These are phyloP conservation scores for Veloboletus limbatus DNA, from an alignment of 1,284 basidiomycete genomes.

Conservation along the genomic window DNA sequence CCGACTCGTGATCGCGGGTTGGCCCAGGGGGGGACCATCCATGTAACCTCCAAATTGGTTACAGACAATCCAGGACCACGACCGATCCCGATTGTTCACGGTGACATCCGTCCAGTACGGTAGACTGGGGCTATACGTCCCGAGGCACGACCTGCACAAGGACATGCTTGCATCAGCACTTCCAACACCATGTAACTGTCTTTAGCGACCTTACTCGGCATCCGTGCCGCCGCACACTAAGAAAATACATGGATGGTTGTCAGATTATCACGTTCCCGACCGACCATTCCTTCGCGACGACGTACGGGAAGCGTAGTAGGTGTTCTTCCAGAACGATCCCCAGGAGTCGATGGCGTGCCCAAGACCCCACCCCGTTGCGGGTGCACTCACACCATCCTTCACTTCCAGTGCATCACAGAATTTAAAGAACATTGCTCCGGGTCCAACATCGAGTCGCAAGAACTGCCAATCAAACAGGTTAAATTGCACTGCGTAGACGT, in stretches of 20 bases:
- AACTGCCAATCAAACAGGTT: conserved; percentile 49
- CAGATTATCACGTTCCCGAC: neutral
- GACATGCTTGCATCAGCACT: neutral
- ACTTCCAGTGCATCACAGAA: conserved; percentile 77
- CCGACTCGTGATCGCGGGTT: conserved; percentile 56
- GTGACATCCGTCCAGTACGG: conserved; percentile 39
- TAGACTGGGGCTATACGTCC: conserved; percentile 41
- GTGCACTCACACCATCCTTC: conserved; percentile 55
- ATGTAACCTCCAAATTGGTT: conserved; percentile 67
- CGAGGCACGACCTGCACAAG: conserved; percentile 40
- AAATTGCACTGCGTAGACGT: conserved; percentile 46
- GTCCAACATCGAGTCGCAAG: conserved; percentile 37
- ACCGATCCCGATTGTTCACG: conserved; percentile 41
- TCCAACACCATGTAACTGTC: too few species aligned
- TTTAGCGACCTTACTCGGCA: conserved; percentile 36
- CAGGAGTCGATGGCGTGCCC: conserved; percentile 60
- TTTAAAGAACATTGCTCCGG: conserved; percentile 47
- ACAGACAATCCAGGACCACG: conserved; percentile 54
- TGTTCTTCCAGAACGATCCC: conserved; percentile 50
- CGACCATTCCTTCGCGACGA: neutral
- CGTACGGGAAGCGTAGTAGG: conserved; percentile 38
- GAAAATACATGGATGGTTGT: neutral
- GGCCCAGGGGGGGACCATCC: conserved; percentile 52
- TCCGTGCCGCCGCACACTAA: conserved; percentile 39
- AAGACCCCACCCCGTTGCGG: conserved; percentile 59